Conservation (phyloP, 2,329 filamentous ascomycete species). For the Fusarium verticillioides region DNA sequence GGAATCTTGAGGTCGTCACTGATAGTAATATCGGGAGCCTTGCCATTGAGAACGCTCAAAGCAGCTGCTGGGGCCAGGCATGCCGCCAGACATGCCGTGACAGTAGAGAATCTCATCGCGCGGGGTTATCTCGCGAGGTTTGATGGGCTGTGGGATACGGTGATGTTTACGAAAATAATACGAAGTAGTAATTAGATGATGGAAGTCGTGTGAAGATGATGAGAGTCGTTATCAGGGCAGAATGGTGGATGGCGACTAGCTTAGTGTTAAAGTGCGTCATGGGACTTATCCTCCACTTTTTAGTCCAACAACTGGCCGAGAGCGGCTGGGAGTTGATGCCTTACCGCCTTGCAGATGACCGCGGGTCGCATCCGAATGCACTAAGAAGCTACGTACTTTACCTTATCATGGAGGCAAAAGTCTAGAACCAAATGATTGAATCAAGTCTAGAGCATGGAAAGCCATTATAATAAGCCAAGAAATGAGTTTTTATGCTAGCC, state of each 20-base stretch:
- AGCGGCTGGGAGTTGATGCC: constrained; percentile 38
- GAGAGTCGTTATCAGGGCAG: constrained; percentile 40
- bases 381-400: constrained; percentile 24
- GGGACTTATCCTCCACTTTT: constrained; percentile 46
- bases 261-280: constrained; percentile 52
- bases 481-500: neutral
- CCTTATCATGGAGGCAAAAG: constrained; percentile 17
- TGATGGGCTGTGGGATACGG: neutral
- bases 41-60: constrained; percentile 54
- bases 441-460: constrained; percentile 1
- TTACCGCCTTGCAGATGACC: constrained; percentile 39
- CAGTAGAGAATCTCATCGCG: constrained; percentile 53
- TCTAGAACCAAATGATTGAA: constrained; percentile 11
- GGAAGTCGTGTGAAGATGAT: constrained; percentile 27
- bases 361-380: constrained; percentile 27
- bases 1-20: constrained; percentile 73
- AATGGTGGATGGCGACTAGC: constrained; percentile 43
- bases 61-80: constrained; percentile 58
- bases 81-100: constrained; percentile 59
- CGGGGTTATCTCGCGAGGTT: neutral
- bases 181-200: constrained; percentile 13
- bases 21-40: constrained; percentile 53
- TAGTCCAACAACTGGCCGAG: constrained; percentile 28
- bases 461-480: neutral
- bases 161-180: neutral